Base-by-base conservation (phyloP, 805 yeast genomes). In the Blastobotrys terrestris region DNA sequence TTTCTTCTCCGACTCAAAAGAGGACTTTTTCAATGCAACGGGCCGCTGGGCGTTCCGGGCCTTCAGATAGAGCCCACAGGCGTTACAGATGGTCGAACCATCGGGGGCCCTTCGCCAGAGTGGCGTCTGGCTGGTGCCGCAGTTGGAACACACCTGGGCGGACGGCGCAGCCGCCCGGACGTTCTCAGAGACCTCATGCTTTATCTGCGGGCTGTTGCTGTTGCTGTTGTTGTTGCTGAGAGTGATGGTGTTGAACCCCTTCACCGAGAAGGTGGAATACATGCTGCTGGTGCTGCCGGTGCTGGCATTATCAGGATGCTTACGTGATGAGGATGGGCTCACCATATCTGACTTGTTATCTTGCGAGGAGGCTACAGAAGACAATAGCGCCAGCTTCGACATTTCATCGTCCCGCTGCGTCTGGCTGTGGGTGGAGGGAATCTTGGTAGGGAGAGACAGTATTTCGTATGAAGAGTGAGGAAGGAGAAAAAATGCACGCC, bases 101-200 rank as follows among this genome's bases (percentile, higher is more conserved):
- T 85, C 85, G 0, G 95, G 91, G 53, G 92, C 90, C 51, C 97
- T 75, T 60, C 99, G 77, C 99, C 99, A 92, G 14, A 94, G 72
- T 0, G 99, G 98, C 0, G 99, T 92, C 22, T 91, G 84, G 51
- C 83, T 82, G 0, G 97, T 90, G 60, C 89, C 87, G 68, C 99
- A 92, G 69, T 92, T 92, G 15, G 92, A 83, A 69, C 98, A 92
- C 46, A 72, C 72, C 56, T 77, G 66, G n/a, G 63, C 62, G 1
- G 58, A 49, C 22, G 55, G 58, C 6, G 21, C 44, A 26, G 44
- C 41, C 39, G 18, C 20, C 20, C 3, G 15, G 6, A 14, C 6
- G 31, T 4, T 46, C 14, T 15, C 39, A 15, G 40, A 40, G 13
- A 39, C 3, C 18, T 41, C 15, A n/a, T 41, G 51, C 18, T 14